Conservation (phyloP, 164 flowering plant species). For the Sextonia rubra region DNA sequence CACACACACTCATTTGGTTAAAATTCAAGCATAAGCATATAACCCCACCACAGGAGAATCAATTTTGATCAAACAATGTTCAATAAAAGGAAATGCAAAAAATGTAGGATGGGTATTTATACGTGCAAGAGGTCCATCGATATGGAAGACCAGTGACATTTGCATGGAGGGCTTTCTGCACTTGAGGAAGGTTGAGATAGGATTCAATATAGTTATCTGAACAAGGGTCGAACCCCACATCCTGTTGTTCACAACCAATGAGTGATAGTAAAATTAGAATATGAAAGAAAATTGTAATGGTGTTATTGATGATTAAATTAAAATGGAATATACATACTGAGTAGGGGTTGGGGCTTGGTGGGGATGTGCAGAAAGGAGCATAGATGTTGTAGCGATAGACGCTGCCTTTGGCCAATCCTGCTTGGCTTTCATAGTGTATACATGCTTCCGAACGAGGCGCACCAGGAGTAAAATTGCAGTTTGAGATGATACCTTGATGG, state of each 20-base stretch:
- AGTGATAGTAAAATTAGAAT: not conserved
- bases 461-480: constrained; percentile 36
- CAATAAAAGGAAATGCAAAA: not conserved
- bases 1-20: not conserved
- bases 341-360: not conserved
- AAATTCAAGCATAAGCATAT: not conserved
- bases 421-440: constrained; percentile 10
- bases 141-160: constrained; percentile 14
- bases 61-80: not conserved
- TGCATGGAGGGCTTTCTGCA: constrained; percentile 33
- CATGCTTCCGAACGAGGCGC: not conserved
- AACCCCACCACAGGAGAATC: not conserved
- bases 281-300: not conserved
- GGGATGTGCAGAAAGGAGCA: constrained; percentile 36
- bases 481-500: constrained; percentile 25
- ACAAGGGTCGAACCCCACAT: constrained; percentile 37
- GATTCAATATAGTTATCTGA: constrained; percentile 14
- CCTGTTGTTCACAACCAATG: not conserved
- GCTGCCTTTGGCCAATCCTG: constrained; percentile 24
- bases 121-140: constrained; percentile 27
- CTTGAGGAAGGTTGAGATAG: constrained; percentile 36
- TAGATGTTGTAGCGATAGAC: constrained; percentile 57
- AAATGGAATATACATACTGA: not conserved
- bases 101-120: not conserved
- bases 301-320: not conserved